Evolutionary conservation across 2,329 filamentous ascomycete genomes (phyloP), one percentile per base, ranked within the genome.

Genomic region (Exophiala xenobiotica): DNA sequence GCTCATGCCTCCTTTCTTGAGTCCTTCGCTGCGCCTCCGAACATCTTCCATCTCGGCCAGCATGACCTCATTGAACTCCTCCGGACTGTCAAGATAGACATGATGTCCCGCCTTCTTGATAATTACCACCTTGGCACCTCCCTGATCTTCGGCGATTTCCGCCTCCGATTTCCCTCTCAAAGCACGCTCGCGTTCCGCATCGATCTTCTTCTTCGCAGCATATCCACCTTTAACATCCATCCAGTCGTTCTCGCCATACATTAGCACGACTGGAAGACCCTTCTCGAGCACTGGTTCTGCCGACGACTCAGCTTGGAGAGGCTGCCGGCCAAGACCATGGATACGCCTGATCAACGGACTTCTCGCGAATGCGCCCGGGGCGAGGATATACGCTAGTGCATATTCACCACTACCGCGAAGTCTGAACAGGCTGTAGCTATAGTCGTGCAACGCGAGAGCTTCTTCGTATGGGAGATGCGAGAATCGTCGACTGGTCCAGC

Each of bases 221-320:
- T 85, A 82, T 0, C 93, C 93, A 22, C 91, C 93, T 0, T 83
- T 83, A 6, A 93, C 85, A 61, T 99, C 93, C 93, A 99, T 99
- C 93, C 93, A 99, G 74, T 99, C 93, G 65, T 93, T 85, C 63
- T 97, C 91, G 57, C 93, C 93, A 66, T 99, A 99, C 87, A 97
- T 91, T 67, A 99, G 81, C 6, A 97, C 80, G 24, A 97, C 76
- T 0, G 93, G 92, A 43, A 90, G 77, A 1, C 91, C 90, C 0
- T 79, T 87, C 61, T 83, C 81, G 7, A 74, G 68, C 18, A 60
- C 12, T 64, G 50, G 11, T 62, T 45, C 26, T 4, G 44, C 23
- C 11, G 44, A 29, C 14, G 60, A 47, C 31, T 43, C 42, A 20
- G 9, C 18, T 4, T 59, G 42, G 63, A 61, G 53, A 80, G 70